Evolutionary conservation across 306 rosid genomes (phyloP), one percentile per base, ranked within the genome.

Genomic region (Sicyos edulis): DNA sequence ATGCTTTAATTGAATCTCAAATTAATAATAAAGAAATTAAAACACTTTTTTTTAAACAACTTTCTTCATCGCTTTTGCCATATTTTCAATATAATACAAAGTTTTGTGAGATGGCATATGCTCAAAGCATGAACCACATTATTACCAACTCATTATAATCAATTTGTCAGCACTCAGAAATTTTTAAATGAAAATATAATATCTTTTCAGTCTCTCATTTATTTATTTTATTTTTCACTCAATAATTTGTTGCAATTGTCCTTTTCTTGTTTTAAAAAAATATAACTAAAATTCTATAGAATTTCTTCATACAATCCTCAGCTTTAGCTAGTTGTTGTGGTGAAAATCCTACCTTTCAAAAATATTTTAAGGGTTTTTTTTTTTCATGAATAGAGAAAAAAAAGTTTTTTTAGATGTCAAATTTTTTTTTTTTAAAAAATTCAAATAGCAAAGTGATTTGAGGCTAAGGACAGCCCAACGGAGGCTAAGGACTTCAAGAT

Each of bases 71-170:
- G 66, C 72, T 76, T 37, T 78, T 37, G 60, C 79, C 78, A 69
- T 74, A 82, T 77, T 74, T 44, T 66, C 59, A 32, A 7, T 61
- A 83, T 65, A 86, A 82, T 84, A 82, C 80, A 84, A 51, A 83
- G 42, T 54, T 75, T 3, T 78, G 40, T 44, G 50, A 82, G 52
- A 63, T 37, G 70, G 70, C 69, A 63, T n/a, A 63, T 32, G 67
- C 12, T 2, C 68, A 29, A 40, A 64, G 32, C 53, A 64, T 64
- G 40, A 77, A 54, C 77, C 86, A 71, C 77, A 81, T 84, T 73
- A 86, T 84, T 73, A 71, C 83, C 83, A 84, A 84, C 89, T 87
- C 85, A 82, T 85, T 76, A 71, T 76, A 72, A 69, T 82, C 75
- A 70, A 83, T 84, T 82, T 84, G 92, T 85, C 89, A 81, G 76